Evolutionary conservation across 2,329 filamentous ascomycete genomes (phyloP), one percentile per base, ranked within the genome.

Genomic region (Metarhizium guizhouense): DNA sequence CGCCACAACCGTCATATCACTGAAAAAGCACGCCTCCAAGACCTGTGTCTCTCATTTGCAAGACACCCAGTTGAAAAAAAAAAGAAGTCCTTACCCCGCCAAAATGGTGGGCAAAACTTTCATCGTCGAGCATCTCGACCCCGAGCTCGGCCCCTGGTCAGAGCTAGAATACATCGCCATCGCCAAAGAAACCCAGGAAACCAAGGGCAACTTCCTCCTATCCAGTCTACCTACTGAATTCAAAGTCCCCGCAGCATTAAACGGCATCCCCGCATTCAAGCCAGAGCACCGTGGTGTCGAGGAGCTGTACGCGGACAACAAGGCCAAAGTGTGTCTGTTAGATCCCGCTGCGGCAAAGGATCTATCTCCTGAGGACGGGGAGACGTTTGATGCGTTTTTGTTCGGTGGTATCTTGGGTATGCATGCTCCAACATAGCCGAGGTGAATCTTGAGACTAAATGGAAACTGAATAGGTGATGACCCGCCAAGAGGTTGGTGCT

Each of bases 121-220:
- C 74, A 88, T 97, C 65, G 92, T 97, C 64, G 93, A 97, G 77
- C 93, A 99, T 73, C 85, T 99, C 61, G 94, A 99, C 74, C 86
- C 89, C 45, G 94, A 99, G 72, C 81, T 99, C 34, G 94, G 95
- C 38, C 82, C 84, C 45, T 99, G 94, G 94, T 97, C 94, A 29
- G 85, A 90, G 60, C 82, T 97, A 54, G 94, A 99, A 75, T 99
- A 99, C 75, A 76, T 84, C 55, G 83, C 87, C 66, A 96, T 99
- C 68, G 90, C 90, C 53, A 77, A 81, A 58, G 94, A 99, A 76
- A 90, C 88, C 53, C 76, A 83, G 59, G 79, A 79, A 29, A 74
- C 82, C 3, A 81, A 82, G 38, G 82, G 85, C 55, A 78, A 77
- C 53, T 96, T 97, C 70, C 82, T 90, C 62, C 82, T 96, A 57